These are phyloP conservation scores for Sanguinoderma infundibulare DNA, from an alignment of 1,284 basidiomycete genomes.

Conservation along the genomic window DNA sequence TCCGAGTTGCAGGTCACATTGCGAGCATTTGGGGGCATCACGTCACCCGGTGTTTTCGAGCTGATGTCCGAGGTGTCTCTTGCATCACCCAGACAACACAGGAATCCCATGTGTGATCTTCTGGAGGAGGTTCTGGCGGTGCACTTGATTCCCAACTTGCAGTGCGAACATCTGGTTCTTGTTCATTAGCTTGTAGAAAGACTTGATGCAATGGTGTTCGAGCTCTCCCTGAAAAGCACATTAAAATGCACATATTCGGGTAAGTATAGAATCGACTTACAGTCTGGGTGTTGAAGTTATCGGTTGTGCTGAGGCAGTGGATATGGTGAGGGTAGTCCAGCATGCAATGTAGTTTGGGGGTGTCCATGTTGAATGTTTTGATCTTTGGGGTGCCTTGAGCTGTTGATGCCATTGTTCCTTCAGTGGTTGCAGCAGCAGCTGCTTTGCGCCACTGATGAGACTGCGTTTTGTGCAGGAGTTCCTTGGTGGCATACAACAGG, in stretches of 20 bases:
- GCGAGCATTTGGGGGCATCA: no score
- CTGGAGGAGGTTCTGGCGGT: constrained; percentile 8
- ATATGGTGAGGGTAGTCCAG: constrained; percentile 38
- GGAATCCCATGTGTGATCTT: constrained; percentile 44
- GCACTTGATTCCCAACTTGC: constrained; percentile 28
- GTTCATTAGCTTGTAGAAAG: constrained; percentile 36
- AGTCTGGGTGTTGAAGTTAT: constrained; percentile 27
- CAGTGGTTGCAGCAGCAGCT: constrained; percentile 6
- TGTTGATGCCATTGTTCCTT: no score
- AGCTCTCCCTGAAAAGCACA: constrained; percentile 31
- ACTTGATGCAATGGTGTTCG: no score
- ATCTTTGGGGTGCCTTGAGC: background rate
- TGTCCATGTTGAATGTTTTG: constrained; percentile 30
- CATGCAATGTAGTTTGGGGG: constrained; percentile 37
- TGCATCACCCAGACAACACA: background rate
- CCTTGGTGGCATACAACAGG: constrained; percentile 25
- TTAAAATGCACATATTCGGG: no score
- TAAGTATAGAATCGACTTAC: background rate
- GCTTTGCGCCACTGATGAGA: constrained; percentile 12
- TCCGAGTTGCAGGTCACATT: background rate
- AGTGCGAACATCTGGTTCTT: constrained; percentile 29
- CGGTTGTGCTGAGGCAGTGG: constrained; percentile 36
- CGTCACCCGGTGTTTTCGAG: background rate
- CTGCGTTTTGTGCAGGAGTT: constrained; percentile 32
- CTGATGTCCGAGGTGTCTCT: background rate